These are phyloP conservation scores for Mortierella antarctica DNA, from an alignment of 192 early-diverging fungal genomes.

Conservation along the genomic window DNA sequence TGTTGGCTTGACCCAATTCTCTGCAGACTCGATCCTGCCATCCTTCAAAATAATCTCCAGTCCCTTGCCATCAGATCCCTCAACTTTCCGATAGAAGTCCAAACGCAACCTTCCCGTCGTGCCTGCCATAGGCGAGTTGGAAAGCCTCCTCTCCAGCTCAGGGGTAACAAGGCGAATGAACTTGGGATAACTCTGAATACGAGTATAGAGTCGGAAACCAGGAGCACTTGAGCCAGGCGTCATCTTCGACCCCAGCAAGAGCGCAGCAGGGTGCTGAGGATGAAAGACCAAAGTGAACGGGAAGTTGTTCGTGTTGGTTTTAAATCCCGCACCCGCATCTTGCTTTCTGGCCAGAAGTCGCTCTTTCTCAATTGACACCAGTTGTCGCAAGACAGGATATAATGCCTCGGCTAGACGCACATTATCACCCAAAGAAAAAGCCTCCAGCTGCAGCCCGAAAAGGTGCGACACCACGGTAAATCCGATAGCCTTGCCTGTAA, in stretches of 20 bases:
- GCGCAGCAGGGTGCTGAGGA: conserved; percentile 10
- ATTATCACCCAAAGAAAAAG: conserved; percentile 8
- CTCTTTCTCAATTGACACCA: not conserved
- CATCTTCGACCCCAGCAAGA: conserved; percentile 8
- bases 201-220: conserved; percentile 9
- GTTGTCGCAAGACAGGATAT: conserved; percentile 30
- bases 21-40: not conserved
- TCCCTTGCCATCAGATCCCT: not conserved
- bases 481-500: conserved; percentile 28
- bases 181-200: conserved; percentile 24
- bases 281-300: conserved; percentile 6
- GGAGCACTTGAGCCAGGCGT: not conserved
- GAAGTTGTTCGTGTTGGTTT: conserved; percentile 6
- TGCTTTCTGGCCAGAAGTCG: conserved; percentile 6
- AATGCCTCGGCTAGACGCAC: not conserved
- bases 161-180: conserved; percentile 19
- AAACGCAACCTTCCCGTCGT: not conserved
- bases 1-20: not conserved
- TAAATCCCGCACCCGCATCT: conserved; percentile 1
- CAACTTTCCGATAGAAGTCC: not conserved
- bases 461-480: not conserved
- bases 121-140: conserved; percentile 21
- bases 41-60: conserved; percentile 1
- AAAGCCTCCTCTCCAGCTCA: conserved; percentile 22
- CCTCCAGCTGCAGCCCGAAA: conserved; percentile 15